Conservation (phyloP, 2,329 filamentous ascomycete species). For the Trichoderma cornu-damae region DNA sequence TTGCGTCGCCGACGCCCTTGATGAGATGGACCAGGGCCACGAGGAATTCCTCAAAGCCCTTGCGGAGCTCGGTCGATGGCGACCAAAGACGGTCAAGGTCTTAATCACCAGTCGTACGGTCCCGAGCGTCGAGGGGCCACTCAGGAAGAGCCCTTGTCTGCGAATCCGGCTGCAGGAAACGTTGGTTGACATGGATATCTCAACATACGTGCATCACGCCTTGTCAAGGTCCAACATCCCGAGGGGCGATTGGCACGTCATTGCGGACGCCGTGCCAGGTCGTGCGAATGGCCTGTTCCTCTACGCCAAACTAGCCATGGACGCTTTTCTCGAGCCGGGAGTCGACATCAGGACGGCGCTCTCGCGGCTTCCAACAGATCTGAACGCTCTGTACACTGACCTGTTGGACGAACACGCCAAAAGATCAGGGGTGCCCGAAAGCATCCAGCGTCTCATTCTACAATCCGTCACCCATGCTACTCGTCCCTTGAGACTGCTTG, state of each 20-base stretch:
- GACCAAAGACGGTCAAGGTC: conserved; percentile 35
- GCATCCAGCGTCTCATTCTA: conserved; percentile 37
- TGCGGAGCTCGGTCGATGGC: conserved; percentile 28
- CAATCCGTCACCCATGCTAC: conserved; percentile 39
- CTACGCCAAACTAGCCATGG: conserved; percentile 41
- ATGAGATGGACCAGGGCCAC: conserved; percentile 41
- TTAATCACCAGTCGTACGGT: conserved; percentile 41
- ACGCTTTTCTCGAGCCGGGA: conserved; percentile 31
- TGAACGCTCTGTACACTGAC: conserved; percentile 39
- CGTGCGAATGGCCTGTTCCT: conserved; percentile 41
- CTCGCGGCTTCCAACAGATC: conserved; percentile 31
- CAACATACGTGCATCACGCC: conserved; percentile 30
- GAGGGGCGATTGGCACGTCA: conserved; percentile 17
- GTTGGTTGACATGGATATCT: conserved; percentile 38
- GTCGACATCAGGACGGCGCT: conserved; percentile 28
- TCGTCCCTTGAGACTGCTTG: conserved; percentile 39
- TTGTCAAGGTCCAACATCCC: conserved; percentile 21
- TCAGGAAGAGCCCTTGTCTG: conserved; percentile 26
- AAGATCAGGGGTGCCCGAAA: conserved; percentile 29
- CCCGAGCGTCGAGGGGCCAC: conserved; percentile 26
- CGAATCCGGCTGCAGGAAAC: conserved; percentile 34
- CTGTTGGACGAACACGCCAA: conserved; percentile 36
- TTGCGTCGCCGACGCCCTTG: conserved; percentile 41
- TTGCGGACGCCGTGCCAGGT: conserved; percentile 31
- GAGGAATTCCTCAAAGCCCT: conserved; percentile 32